A percentile compares a stretch with the other conserved stretches of the same genome.
Evolutionary conservation across 1,284 basidiomycete species (phyloP).

Genomic region (Microbotryum silenes-acaulis): DNA sequence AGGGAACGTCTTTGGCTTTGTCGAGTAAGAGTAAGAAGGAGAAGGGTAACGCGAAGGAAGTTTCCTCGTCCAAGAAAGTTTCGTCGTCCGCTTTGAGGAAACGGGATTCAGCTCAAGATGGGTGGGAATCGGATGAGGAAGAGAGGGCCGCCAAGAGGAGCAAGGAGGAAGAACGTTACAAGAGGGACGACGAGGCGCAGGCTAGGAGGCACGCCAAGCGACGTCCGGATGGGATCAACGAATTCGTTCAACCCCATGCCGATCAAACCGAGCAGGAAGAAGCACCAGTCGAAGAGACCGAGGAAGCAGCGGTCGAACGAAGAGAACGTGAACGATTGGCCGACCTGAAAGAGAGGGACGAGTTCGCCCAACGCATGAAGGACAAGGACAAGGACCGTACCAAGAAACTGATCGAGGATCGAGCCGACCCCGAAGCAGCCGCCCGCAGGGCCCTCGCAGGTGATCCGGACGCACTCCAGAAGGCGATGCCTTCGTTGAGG

Average conservation of each 20-base stretch:
- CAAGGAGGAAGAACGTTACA: slow-evolving; percentile 47
- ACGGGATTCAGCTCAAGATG: slow-evolving; percentile 50
- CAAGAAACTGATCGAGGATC: slow-evolving; percentile 87
- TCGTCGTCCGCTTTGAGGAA: slow-evolving; percentile 33
- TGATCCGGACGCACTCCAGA: slow-evolving; percentile 64
- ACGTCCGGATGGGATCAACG: slow-evolving; percentile 39
- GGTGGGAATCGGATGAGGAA: slow-evolving; percentile 83
- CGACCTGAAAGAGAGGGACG: slow-evolving; percentile 81
- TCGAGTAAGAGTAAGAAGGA: slow-evolving; percentile 2
- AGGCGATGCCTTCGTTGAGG: slow-evolving; percentile 70
- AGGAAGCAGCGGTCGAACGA: slow-evolving; percentile 62
- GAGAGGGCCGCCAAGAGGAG: slow-evolving; percentile 43
- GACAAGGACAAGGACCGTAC: slow-evolving; percentile 75
- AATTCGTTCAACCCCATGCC: no score
- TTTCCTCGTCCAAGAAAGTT: slow-evolving; percentile 34
- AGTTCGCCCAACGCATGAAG: slow-evolving; percentile 79
- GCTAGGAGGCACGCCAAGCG: slow-evolving; percentile 30
- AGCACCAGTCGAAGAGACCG: not conserved
- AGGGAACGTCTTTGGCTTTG: no score
- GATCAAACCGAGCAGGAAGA: slow-evolving; percentile 41
- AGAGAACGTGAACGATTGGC: slow-evolving; percentile 66
- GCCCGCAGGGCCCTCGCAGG: slow-evolving; percentile 74
- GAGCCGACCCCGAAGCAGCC: slow-evolving; percentile 70
- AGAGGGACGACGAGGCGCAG: slow-evolving; percentile 39
- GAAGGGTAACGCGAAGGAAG: slow-evolving; percentile 53